Evolutionary conservation across 2,329 filamentous ascomycete species (phyloP), one percentile per base, ranked within the genome.

Genomic region (Dactylellina sp.): DNA sequence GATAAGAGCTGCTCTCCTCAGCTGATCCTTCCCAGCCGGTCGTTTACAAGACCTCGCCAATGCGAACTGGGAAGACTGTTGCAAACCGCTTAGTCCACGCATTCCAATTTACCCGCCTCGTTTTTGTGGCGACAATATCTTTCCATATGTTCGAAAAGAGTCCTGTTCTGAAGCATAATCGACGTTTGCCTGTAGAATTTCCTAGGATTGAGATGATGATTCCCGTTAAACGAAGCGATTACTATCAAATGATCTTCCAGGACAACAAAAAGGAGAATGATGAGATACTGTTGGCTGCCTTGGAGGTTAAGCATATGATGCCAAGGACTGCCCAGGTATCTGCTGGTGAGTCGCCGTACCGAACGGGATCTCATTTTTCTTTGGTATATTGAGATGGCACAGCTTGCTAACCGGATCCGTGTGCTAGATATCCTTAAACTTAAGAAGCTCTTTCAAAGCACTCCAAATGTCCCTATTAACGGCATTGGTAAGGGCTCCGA

Each of bases 211-310:
- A 55, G 1, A 28, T 20, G n/a, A 72, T 65, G 60, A 20, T 2
- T n/a, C 46, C 68, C 3, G 60, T 65, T 22, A 65, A 65, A 20
- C 56, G 68, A 18, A 61, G 60, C 22, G 68, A 72, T 37, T 72
- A 72, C 22, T 65, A 72, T 35, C 44, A 55, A 16, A 60, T 60
- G 39, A 65, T 72, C 14, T 60, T 64, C n/a, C 14, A 35, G 7
- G 68, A 72, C 12, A 39, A 53, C 2, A 20, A 65, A 14, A 65
- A 72, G 12, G 59, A 65, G 25, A 56, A 65, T 22, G 68, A 72
- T 20, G 60, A 61, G 22, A 12, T 72, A 22, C 46, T 72, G 18
- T 44, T 50, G 20, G 60, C 44, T 4, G 60, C 68, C 6, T 53
- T 72, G 37, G 55, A 65, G 1, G 60, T 49, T 16, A 72, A 61